Percentiles rank a stretch among this genome's conserved stretches.
Evolutionary conservation across 2,329 filamentous ascomycete species (phyloP).

Genomic region (Shiraia sp.): DNA sequence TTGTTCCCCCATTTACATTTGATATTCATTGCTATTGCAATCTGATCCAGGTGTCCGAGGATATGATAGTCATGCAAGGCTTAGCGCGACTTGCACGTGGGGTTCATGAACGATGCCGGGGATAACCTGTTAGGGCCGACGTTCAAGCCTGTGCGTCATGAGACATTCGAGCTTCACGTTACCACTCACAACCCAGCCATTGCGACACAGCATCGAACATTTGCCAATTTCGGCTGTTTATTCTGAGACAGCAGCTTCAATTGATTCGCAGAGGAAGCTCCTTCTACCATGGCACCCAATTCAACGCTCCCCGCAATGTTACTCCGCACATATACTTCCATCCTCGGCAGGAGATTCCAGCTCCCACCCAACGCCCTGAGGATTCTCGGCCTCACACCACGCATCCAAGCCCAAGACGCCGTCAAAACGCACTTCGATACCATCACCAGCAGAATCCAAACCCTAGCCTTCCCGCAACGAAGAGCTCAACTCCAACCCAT

Average conservation of each 20-base stretch:
- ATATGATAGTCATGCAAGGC: neutral
- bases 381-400: conserved; percentile 9
- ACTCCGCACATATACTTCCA: conserved; percentile 12
- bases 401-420: neutral
- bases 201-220: too few species aligned
- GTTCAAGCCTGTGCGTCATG: too few species aligned
- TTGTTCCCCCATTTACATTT: too few species aligned
- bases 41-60: neutral
- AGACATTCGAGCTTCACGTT: conserved; percentile 21
- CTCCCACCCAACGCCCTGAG: conserved; percentile 8
- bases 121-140: conserved; percentile 20
- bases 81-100: conserved; percentile 7
- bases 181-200: conserved; percentile 8
- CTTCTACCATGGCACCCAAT: conserved; percentile 23
- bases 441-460: neutral
- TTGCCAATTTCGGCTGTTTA: neutral
- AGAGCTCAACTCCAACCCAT: neutral
- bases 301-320: conserved; percentile 7
- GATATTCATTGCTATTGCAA: too few species aligned
- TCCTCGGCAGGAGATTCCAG: conserved; percentile 10
- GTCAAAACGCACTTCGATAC: neutral
- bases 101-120: conserved; percentile 27
- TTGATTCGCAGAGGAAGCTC: too few species aligned
- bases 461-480: too few species aligned
- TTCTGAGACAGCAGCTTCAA: neutral